Evolutionary conservation across 1,284 basidiomycete species (phyloP), one percentile per base, ranked within the genome.

Genomic region (Pulchroboletus neoregius): DNA sequence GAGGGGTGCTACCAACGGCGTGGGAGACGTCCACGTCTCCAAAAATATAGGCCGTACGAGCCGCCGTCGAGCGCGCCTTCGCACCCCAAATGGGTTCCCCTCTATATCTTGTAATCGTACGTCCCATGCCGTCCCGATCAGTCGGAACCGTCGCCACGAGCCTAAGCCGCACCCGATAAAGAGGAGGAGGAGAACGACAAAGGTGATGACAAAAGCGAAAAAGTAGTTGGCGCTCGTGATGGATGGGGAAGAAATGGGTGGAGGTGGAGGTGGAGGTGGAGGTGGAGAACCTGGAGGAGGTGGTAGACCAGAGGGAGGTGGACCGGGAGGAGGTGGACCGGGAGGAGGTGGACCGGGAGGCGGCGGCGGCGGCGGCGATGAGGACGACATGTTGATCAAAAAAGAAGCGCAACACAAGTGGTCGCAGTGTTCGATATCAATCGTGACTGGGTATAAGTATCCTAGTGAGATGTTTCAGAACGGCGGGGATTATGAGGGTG

Each of bases 151-250:
- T 30, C 76, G 67, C 48, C 80, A 70, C 12, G 79, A 73, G 26
- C 75, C 68, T 16, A 82, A 58, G 9, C 78, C 78, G 49, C 79
- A 82, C 6, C 70, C 76, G 18, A 80, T 66, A 50, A 82, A 80
- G 47, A 81, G 65, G 43, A 82, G 65, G 34, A 83, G 70, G 45
- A 83, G 70, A 7, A 75, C 72, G 58, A 80, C 66, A 57, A 83
- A 80, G 27, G 79, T 75, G 60, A 83, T 72, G 52, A 82, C 71
- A 58, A 83, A 82, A 33, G 79, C 80, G 54, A 82, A 82, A 58
- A 79, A 79, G 55, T 79, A 78, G 58, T 69, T 77, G 40, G 71
- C 68, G 24, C 70, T 51, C 1, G 55, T 48, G 37, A 52, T 43
- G 20, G 33, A 16, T 1, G 39, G 9, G 12, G 39, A 20, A n/a